Percentiles rank a stretch among this genome's conserved stretches.
phyloP scores from a whole-genome alignment of 2,329 filamentous ascomycete genomes.

The Aspergillus fructus region DNA sequence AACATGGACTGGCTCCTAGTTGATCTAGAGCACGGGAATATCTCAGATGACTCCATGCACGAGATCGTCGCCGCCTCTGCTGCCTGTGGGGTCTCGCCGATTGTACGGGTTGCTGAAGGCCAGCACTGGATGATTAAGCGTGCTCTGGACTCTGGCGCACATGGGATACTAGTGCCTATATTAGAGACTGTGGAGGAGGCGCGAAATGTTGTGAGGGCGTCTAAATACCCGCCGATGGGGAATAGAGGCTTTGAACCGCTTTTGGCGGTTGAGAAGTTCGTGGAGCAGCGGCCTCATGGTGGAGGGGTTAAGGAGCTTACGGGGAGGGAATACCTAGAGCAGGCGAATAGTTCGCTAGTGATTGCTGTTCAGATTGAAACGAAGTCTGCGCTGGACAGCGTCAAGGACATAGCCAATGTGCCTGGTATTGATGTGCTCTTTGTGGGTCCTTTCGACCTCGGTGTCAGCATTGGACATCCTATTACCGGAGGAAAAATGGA shows the following conservation, averaged over 20 bases:
- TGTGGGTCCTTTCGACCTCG: slow-evolving; percentile 32
- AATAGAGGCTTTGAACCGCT: background rate
- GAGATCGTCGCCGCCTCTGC: slow-evolving; percentile 25
- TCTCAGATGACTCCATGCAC: slow-evolving; percentile 29
- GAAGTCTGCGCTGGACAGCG: slow-evolving; percentile 38
- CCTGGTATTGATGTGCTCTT: slow-evolving; percentile 39
- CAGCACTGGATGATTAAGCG: slow-evolving; percentile 23
- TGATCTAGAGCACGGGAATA: slow-evolving; percentile 28
- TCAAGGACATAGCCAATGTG: slow-evolving; percentile 22
- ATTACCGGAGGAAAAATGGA: no score
- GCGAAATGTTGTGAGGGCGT: slow-evolving; percentile 18
- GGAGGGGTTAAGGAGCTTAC: no score
- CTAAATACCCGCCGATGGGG: slow-evolving; percentile 31
- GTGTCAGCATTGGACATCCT: slow-evolving; percentile 21
- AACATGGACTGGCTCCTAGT: slow-evolving; percentile 61
- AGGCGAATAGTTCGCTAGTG: background rate
- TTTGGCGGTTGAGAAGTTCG: no score
- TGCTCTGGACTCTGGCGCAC: slow-evolving; percentile 25
- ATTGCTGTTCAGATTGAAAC: background rate
- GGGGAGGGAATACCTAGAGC: background rate
- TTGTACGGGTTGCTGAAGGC: slow-evolving; percentile 21
- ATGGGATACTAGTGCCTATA: slow-evolving; percentile 51
- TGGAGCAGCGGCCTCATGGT: no score
- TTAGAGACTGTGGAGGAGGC: slow-evolving; percentile 53
- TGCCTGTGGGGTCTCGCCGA: slow-evolving; percentile 22